Conservation (phyloP, 176 grass and related monocot species). For the Saccharum officinarum region DNA sequence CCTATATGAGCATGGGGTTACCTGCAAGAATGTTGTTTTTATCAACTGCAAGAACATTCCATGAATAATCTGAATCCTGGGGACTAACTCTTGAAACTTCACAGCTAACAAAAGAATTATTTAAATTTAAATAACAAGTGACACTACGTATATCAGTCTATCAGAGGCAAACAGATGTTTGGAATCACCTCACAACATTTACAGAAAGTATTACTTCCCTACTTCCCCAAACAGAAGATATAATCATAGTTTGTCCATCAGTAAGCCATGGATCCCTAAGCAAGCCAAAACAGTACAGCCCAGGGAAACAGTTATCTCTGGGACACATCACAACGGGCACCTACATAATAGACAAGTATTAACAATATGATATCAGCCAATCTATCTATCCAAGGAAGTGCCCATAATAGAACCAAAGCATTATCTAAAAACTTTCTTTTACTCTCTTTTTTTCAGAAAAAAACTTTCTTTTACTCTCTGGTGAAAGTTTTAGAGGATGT, state of each 20-base stretch:
- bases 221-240: conserved; percentile 88
- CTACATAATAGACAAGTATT: conserved; percentile 42
- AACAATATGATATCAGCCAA: conserved; percentile 11
- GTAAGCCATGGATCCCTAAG: conserved; percentile 82
- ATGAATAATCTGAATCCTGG: conserved; percentile 73
- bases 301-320: conserved; percentile 71
- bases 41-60: conserved; percentile 86
- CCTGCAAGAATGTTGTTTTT: conserved; percentile 88
- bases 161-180: conserved; percentile 4
- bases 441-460: no score
- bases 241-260: conserved; percentile 76
- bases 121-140: conserved; percentile 19
- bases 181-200: conserved; percentile 64
- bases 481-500: not conserved
- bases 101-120: conserved; percentile 44
- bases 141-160: not conserved
- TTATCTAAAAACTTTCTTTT: not conserved
- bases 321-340: conserved; percentile 75
- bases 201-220: conserved; percentile 78
- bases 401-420: conserved; percentile 19
- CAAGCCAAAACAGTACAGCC: conserved; percentile 68
- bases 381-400: not conserved
- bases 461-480: not conserved
- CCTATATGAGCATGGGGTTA: conserved; percentile 22
- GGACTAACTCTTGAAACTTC: conserved; percentile 68